These are phyloP conservation scores for Botrytis cinerea DNA, from an alignment of 2,329 filamentous ascomycete genomes.

Conservation along the genomic window DNA sequence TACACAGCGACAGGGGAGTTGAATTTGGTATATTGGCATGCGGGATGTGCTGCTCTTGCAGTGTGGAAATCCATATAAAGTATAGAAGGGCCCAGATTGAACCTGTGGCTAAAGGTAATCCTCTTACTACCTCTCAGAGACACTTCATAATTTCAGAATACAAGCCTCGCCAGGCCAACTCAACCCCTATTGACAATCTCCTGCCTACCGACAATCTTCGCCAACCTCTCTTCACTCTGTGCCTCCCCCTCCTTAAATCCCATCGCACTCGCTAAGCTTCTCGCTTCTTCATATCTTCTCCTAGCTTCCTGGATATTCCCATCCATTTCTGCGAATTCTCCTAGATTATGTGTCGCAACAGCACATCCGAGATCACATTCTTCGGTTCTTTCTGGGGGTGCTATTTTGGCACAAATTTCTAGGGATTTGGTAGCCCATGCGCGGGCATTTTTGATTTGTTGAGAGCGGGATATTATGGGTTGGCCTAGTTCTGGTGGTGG, in stretches of 20 bases:
- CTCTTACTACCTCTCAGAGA: not conserved
- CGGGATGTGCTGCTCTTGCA: not conserved
- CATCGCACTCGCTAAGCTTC: constrained; percentile 58
- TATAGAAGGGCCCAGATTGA: not conserved
- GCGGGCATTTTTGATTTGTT: constrained; percentile 68
- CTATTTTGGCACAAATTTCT: constrained; percentile 63
- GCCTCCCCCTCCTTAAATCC: constrained; percentile 54
- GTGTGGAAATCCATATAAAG: not conserved
- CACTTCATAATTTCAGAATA: not conserved
- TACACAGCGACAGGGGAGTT: not conserved
- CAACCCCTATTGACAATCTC: constrained; percentile 7
- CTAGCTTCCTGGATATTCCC: constrained; percentile 66
- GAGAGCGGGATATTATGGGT: constrained; percentile 55
- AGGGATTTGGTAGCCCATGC: constrained; percentile 81
- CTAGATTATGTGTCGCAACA: constrained; percentile 82
- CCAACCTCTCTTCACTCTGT: constrained; percentile 56
- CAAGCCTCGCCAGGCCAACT: not conserved
- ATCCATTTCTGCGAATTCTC: constrained; percentile 76
- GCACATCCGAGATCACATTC: constrained; percentile 86
- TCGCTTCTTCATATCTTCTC: constrained; percentile 68
- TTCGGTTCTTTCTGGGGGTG: constrained; percentile 65
- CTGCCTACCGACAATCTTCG: constrained; percentile 28
- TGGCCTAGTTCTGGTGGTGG: constrained; percentile 42
- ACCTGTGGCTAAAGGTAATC: not conserved
- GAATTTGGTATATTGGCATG: not conserved